A percentile compares a stretch with the other conserved stretches of the same genome.
These are phyloP conservation scores for Globisporangium camurandrum DNA, from an alignment of 352 stramenopile genomes.

Conservation along the genomic window DNA sequence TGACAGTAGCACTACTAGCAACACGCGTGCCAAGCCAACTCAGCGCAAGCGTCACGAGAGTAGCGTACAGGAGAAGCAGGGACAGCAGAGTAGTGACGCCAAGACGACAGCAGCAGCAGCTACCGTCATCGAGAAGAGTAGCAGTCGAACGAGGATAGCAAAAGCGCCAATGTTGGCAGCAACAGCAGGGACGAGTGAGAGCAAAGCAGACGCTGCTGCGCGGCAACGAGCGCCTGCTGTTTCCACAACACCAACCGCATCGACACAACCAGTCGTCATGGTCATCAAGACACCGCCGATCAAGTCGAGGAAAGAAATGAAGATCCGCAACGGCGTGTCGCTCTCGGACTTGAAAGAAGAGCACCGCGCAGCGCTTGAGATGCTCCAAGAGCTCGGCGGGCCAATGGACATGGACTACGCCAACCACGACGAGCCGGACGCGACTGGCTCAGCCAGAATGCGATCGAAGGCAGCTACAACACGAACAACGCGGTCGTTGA, in stretches of 20 bases:
- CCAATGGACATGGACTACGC: constrained; percentile 38
- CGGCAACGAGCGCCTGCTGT: not conserved
- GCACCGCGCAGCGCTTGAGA: constrained; percentile 57
- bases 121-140: not conserved
- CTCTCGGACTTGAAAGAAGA: constrained; percentile 70
- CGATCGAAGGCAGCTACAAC: not conserved
- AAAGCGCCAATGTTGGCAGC: no score
- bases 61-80: not conserved
- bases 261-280: constrained; percentile 1
- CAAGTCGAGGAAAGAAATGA: constrained; percentile 30
- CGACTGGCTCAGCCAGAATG: not conserved
- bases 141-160: not conserved
- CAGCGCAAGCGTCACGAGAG: not conserved
- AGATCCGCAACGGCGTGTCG: constrained; percentile 38
- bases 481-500: not conserved
- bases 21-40: not conserved
- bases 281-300: constrained; percentile 5
- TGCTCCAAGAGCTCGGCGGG: constrained; percentile 67
- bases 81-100: not conserved
- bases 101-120: not conserved
- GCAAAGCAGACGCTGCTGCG: not conserved
- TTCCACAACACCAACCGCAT: not conserved
- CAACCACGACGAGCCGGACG: constrained; percentile 14
- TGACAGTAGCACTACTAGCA: not conserved
- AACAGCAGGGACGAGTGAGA: no score